Evolutionary conservation across 176 grass and related monocot species (phyloP).

Genomic region (Cenchrus purpureus): DNA sequence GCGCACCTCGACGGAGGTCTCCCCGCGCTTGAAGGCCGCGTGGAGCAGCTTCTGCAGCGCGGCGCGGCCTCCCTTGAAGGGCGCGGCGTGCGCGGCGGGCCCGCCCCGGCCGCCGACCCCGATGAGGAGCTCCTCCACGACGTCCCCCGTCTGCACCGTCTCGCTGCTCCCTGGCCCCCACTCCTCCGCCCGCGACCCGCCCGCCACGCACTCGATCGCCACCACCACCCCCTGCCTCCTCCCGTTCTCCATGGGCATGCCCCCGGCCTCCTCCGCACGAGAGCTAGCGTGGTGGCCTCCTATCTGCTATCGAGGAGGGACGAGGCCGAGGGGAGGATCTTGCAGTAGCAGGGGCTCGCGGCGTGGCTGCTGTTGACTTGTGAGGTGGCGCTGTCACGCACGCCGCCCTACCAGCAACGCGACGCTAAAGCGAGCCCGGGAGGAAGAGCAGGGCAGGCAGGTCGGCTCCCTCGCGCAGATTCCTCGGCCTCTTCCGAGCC

Average conservation of each 20-base stretch:
- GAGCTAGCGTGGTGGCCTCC: not conserved
- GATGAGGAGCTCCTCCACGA: constrained; percentile 75
- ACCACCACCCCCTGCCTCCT: constrained; percentile 54
- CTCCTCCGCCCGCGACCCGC: constrained; percentile 76
- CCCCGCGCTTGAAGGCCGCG: constrained; percentile 70
- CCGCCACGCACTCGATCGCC: constrained; percentile 88
- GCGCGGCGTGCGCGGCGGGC: constrained; percentile 51
- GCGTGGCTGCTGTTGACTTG: constrained; percentile 13
- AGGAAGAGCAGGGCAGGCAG: not conserved
- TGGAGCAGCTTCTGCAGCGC: constrained; percentile 83
- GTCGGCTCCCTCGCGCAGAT: constrained; percentile 10
- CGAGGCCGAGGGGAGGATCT: constrained; percentile 11
- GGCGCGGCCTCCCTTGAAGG: constrained; percentile 85
- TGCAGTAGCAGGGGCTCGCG: not conserved
- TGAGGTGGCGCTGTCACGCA: constrained; percentile 2
- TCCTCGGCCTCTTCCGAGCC: not conserved
- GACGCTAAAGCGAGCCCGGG: not conserved
- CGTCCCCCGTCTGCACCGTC: constrained; percentile 78
- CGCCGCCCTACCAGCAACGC: constrained; percentile 32
- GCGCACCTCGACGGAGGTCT: constrained; percentile 84
- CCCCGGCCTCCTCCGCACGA: not conserved
- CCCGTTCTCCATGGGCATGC: constrained; percentile 52
- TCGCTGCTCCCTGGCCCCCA: constrained; percentile 65
- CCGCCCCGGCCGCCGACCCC: constrained; percentile 52
- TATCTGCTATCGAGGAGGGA: not conserved